Percentiles rank a stretch among this genome's conserved stretches.
Conservation (phyloP, 176 grass and related monocot genomes). For the Aechmea fasciata region DNA sequence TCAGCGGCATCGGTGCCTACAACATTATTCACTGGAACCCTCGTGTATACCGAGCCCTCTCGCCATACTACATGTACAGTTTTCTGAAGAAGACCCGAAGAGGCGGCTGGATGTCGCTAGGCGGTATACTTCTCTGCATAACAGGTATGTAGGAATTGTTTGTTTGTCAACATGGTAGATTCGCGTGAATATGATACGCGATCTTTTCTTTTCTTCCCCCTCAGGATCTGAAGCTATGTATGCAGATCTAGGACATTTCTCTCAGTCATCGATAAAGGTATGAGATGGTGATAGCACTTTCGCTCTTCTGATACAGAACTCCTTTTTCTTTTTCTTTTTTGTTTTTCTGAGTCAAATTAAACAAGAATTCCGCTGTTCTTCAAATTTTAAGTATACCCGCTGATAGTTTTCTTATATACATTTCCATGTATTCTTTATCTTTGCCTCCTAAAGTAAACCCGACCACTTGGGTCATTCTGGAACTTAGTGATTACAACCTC, state of each 20-base stretch:
- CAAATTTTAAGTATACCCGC: too few relatives aligned
- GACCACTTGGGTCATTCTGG: too few relatives aligned
- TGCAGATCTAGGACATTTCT: constrained; percentile 92
- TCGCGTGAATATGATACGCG: neutral
- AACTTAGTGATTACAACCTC: too few relatives aligned
- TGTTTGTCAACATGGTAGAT: neutral
- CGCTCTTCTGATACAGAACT: neutral
- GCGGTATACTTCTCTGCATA: constrained; percentile 86
- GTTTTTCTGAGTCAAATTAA: neutral
- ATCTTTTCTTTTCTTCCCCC: neutral
- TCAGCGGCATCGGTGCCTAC: constrained; percentile 71
- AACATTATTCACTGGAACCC: constrained; percentile 88
- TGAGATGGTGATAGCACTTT: constrained; percentile 4
- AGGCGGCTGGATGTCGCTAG: constrained; percentile 88
- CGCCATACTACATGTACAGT: constrained; percentile 61
- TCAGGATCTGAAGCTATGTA: constrained; percentile 96
- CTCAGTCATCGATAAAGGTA: constrained; percentile 88
- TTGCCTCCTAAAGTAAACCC: too few relatives aligned
- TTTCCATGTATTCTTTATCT: too few relatives aligned
- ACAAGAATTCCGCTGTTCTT: neutral
- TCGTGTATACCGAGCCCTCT: constrained; percentile 64
- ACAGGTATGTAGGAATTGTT: constrained; percentile 40
- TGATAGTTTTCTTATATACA: too few relatives aligned
- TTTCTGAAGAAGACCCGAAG: constrained; percentile 71
- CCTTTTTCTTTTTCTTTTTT: too few relatives aligned